Evolutionary conservation across 176 grass and related monocot genomes (phyloP).

Genomic region (Coix lacrymajobi): DNA sequence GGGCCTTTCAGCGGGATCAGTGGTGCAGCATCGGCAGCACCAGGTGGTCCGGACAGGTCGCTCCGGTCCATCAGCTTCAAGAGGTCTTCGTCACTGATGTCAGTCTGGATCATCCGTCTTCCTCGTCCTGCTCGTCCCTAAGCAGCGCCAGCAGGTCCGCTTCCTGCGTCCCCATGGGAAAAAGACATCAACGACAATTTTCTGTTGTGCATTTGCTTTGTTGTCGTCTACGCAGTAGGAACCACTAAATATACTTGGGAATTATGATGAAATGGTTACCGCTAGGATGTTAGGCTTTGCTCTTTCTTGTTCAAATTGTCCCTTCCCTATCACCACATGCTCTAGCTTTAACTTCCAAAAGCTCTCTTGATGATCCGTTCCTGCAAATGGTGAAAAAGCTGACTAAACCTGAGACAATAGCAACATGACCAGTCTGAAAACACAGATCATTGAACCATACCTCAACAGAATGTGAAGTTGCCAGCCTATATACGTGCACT

Average conservation of each 20-base stretch:
- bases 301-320: slow-evolving; percentile 80
- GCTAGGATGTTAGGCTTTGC: slow-evolving; percentile 53
- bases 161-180: slow-evolving; percentile 24
- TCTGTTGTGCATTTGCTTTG: neutral
- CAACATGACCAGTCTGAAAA: neutral
- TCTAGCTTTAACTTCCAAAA: slow-evolving; percentile 87
- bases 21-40: neutral
- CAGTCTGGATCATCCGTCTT: slow-evolving; percentile 80
- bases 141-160: slow-evolving; percentile 69
- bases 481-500: slow-evolving; percentile 87
- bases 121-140: slow-evolving; percentile 59
- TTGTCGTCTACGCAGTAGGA: neutral
- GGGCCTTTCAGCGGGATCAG: slow-evolving; percentile 68
- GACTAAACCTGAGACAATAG: neutral
- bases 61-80: slow-evolving; percentile 64
- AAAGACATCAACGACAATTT: neutral
- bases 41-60: slow-evolving; percentile 32
- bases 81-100: slow-evolving; percentile 73
- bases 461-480: slow-evolving; percentile 89
- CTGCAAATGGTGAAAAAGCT: slow-evolving; percentile 37
- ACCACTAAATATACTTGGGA: neutral
- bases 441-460: slow-evolving; percentile 24
- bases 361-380: slow-evolving; percentile 85
- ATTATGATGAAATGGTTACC: slow-evolving; percentile 21
- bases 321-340: slow-evolving; percentile 90